A percentile compares a stretch with the other conserved stretches of the same genome.
phyloP scores from a whole-genome alignment of 192 early-diverging fungal genomes.

The Podila epicladia region DNA sequence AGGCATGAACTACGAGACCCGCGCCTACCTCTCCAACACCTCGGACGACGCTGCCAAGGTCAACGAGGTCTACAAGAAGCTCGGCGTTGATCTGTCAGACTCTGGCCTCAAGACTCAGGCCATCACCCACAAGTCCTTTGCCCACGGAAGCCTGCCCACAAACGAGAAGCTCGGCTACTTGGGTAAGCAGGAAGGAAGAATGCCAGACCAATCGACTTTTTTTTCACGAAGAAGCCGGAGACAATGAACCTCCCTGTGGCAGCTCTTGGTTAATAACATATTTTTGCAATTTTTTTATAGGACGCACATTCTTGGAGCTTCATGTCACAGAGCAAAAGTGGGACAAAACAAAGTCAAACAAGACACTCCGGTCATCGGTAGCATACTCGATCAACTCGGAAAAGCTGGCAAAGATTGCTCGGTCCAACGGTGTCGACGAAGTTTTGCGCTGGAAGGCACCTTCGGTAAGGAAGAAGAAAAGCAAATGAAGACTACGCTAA shows the following conservation, averaged over 20 bases:
- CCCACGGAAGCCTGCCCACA: slow-evolving; percentile 55
- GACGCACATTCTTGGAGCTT: slow-evolving; percentile 46
- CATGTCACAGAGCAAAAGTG: slow-evolving; percentile 44
- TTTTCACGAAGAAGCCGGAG: not conserved
- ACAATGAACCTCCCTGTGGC: not conserved
- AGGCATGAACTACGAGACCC: slow-evolving; percentile 39
- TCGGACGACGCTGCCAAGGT: slow-evolving; percentile 21
- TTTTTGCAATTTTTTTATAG: slow-evolving; percentile 4
- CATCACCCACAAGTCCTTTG: slow-evolving; percentile 60
- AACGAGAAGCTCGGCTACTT: slow-evolving; percentile 53
- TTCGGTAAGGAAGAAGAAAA: slow-evolving; percentile 28
- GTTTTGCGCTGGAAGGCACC: slow-evolving; percentile 46
- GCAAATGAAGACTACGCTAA: not conserved
- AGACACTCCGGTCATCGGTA: slow-evolving; percentile 27
- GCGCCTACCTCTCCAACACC: slow-evolving; percentile 24
- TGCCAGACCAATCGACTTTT: not conserved
- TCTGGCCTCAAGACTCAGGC: slow-evolving; percentile 54
- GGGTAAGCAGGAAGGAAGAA: slow-evolving; percentile 15
- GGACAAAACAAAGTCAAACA: slow-evolving; percentile 48
- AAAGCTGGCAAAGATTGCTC: slow-evolving; percentile 36
- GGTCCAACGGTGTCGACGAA: slow-evolving; percentile 34
- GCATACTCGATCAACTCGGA: slow-evolving; percentile 12
- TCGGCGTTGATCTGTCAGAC: slow-evolving; percentile 48
- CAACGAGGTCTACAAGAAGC: slow-evolving; percentile 29
- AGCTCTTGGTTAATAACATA: not conserved